Evolutionary conservation across 176 grass and related monocot genomes (phyloP).

Genomic region (Oryza meyeriana): DNA sequence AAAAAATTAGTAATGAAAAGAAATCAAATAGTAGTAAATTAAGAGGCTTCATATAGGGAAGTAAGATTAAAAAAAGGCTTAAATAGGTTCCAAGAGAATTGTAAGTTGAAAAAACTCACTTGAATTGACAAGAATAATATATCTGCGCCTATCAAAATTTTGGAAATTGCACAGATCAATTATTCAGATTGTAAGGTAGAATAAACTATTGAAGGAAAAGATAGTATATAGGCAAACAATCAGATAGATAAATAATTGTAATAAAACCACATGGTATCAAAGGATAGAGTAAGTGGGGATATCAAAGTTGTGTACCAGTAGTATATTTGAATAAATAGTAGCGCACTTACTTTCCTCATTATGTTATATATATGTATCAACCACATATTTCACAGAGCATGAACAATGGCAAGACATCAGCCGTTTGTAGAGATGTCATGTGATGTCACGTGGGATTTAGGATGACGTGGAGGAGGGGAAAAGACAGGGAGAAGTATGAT

Average conservation of each 20-base stretch:
- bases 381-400: no score
- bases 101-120: neutral
- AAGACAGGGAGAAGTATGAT: no score
- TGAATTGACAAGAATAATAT: neutral
- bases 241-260: neutral
- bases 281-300: neutral
- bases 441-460: no score
- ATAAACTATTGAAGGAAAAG: neutral
- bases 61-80: neutral
- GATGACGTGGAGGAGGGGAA: no score
- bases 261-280: neutral
- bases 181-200: neutral
- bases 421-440: no score
- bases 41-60: no score
- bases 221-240: neutral
- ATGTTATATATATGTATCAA: neutral
- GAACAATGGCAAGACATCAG: no score
- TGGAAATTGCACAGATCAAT: neutral
- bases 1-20: no score
- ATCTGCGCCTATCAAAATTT: neutral
- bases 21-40: no score
- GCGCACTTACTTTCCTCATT: neutral
- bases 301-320: neutral
- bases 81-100: neutral
- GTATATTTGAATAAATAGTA: constrained; percentile 6